Percentiles rank a stretch among this genome's conserved stretches.
phyloP scores from a whole-genome alignment of 2,329 filamentous ascomycete genomes.

The Fusarium sp. region DNA sequence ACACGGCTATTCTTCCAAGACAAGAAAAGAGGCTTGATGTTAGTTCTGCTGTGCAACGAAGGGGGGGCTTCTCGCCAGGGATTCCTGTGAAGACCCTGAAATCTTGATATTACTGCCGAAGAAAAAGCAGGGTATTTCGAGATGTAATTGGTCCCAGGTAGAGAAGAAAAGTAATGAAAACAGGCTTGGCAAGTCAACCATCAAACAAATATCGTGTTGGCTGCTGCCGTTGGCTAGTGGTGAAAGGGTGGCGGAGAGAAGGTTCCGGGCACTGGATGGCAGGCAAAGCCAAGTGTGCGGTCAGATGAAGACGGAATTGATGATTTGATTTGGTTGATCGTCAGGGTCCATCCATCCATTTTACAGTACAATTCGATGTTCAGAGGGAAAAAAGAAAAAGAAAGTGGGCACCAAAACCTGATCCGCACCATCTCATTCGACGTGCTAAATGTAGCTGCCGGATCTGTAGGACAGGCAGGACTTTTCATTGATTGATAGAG shows the following conservation, averaged over 20 bases:
- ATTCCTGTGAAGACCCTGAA: slow-evolving; percentile 27
- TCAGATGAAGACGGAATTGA: slow-evolving; percentile 18
- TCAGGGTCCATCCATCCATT: slow-evolving; percentile 42
- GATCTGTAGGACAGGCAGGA: neutral
- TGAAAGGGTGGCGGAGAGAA: slow-evolving; percentile 29
- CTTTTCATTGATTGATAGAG: neutral
- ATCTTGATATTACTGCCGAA: slow-evolving; percentile 19
- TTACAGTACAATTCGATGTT: slow-evolving; percentile 17
- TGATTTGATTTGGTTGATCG: slow-evolving; percentile 32
- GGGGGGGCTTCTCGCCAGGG: slow-evolving; percentile 21
- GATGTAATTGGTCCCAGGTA: neutral
- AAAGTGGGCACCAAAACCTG: slow-evolving; percentile 21
- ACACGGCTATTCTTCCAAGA: neutral
- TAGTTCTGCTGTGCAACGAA: slow-evolving; percentile 20
- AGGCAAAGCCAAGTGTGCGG: slow-evolving; percentile 8
- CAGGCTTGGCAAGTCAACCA: slow-evolving; percentile 13
- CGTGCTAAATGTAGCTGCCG: slow-evolving; percentile 10
- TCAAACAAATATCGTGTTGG: slow-evolving; percentile 3
- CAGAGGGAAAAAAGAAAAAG: neutral
- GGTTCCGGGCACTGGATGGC: slow-evolving; percentile 18
- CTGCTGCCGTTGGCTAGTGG: slow-evolving; percentile 1
- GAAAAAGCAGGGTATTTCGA: slow-evolving; percentile 10
- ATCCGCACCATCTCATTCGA: slow-evolving; percentile 17
- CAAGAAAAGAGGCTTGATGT: slow-evolving; percentile 12
- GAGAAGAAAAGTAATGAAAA: slow-evolving; percentile 4